These are phyloP conservation scores for Eimeria brunetti DNA, from an alignment of 169 alveolate genomes.

Conservation along the genomic window DNA sequence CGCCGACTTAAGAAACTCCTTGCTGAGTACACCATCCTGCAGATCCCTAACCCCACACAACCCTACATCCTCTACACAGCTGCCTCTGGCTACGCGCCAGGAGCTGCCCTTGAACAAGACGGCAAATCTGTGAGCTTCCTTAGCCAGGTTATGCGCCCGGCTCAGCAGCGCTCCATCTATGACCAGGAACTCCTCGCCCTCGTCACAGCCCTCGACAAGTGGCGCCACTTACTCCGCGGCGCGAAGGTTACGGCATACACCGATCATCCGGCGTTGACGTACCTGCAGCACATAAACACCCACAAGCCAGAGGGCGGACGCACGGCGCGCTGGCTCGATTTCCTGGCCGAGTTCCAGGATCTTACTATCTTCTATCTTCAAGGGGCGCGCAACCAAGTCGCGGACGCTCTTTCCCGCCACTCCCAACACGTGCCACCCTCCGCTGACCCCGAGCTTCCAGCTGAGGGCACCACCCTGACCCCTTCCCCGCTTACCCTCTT, in stretches of 20 bases:
- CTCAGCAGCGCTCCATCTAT: conserved; percentile 12
- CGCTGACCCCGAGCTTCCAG: not conserved
- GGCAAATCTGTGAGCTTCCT: not conserved
- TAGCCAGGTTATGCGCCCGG: conserved; percentile 4
- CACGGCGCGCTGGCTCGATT: conserved; percentile 4
- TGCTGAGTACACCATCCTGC: not conserved
- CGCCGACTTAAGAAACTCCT: not conserved
- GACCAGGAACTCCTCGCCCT: not conserved
- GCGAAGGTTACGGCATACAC: not conserved
- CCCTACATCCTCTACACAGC: not conserved
- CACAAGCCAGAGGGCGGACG: not conserved
- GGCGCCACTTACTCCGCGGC: not conserved
- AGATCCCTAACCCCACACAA: not conserved
- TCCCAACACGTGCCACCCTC: not conserved
- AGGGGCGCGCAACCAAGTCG: not conserved
- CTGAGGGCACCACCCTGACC: not conserved
- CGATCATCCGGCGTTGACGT: conserved; percentile 5
- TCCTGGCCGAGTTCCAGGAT: not conserved
- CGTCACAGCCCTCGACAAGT: too few relatives aligned
- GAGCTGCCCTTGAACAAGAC: not conserved
- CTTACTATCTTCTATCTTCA: not conserved
- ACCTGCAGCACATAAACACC: not conserved
- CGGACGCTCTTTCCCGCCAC: not conserved
- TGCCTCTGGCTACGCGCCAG: not conserved
- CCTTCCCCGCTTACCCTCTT: conserved; percentile 3